Conservation (phyloP, 768 basidiomycete species). For the Tylopilus intermedius region DNA sequence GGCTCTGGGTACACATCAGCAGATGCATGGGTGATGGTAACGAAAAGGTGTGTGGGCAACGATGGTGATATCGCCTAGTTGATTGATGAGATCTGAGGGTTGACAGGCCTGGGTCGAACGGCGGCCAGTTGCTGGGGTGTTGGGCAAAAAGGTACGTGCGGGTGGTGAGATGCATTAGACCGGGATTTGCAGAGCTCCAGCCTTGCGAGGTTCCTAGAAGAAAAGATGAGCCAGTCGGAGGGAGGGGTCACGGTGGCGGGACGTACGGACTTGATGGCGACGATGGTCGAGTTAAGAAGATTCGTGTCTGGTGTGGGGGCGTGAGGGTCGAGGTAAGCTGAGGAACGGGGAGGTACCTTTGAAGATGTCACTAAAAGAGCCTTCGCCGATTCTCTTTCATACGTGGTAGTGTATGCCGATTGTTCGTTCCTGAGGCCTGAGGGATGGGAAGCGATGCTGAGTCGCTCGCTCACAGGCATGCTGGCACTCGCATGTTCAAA, state of each 20-base stretch:
- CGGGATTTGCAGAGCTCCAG: slow-evolving; percentile 81
- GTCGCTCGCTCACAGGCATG: not conserved
- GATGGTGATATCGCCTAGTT: too few species aligned
- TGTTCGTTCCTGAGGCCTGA: slow-evolving; percentile 48
- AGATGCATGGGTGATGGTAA: too few species aligned
- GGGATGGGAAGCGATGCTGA: slow-evolving; percentile 50
- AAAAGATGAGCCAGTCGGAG: slow-evolving; percentile 10
- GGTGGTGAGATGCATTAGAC: too few species aligned
- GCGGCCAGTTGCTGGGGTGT: too few species aligned
- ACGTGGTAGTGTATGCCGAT: slow-evolving; percentile 97
- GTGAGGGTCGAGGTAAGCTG: not conserved
- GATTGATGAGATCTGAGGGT: too few species aligned
- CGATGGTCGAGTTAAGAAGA: slow-evolving; percentile 94
- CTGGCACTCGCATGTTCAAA: slow-evolving; percentile 13
- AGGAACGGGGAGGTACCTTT: slow-evolving; percentile 49
- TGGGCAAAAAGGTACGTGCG: too few species aligned
- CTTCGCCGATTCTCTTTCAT: slow-evolving; percentile 98
- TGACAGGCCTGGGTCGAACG: too few species aligned
- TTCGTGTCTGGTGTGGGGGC: slow-evolving; percentile 69
- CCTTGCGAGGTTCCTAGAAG: slow-evolving; percentile 77
- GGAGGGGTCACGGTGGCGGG: not conserved
- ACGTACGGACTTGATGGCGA: slow-evolving; percentile 99
- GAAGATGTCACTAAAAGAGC: slow-evolving; percentile 94
- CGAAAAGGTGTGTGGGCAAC: too few species aligned
- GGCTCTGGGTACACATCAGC: too few species aligned